Conservation (phyloP, 1,284 basidiomycete species). For the Moesziomyces globuligerus region DNA sequence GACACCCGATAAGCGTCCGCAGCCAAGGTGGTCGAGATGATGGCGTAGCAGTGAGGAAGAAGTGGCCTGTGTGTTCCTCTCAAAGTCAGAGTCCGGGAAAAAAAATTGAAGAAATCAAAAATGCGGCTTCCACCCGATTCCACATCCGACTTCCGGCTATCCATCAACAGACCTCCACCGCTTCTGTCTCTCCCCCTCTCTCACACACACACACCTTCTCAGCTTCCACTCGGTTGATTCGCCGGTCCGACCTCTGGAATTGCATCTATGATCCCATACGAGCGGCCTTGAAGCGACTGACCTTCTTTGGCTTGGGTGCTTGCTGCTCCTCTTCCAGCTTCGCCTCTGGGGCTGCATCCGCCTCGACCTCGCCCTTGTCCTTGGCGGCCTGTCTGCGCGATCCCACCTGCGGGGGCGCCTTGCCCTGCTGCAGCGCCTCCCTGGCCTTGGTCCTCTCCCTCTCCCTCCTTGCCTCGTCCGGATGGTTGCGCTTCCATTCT, state of each 20-base stretch:
- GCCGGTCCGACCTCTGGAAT: neutral
- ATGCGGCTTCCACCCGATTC: conserved; percentile 4
- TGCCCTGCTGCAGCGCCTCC: conserved; percentile 13
- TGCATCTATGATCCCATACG: conserved; percentile 26
- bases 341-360: neutral
- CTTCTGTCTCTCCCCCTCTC: neutral
- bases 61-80: neutral
- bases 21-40: neutral
- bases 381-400: conserved; percentile 2
- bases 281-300: conserved; percentile 46
- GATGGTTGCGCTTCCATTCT: conserved; percentile 37
- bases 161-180: conserved; percentile 2
- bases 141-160: conserved; percentile 35
- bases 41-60: too few relatives aligned
- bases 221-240: too few relatives aligned
- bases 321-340: neutral
- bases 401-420: conserved; percentile 15
- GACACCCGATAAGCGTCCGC: too few relatives aligned
- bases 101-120: conserved; percentile 8
- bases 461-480: conserved; percentile 22
- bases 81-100: too few relatives aligned
- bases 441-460: conserved; percentile 17
- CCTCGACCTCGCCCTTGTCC: neutral
- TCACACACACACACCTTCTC: neutral
- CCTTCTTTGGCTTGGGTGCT: conserved; percentile 34